These are phyloP conservation scores for Chaetoscypha palmicola DNA, from an alignment of 2,329 filamentous ascomycete species.

Conservation along the genomic window DNA sequence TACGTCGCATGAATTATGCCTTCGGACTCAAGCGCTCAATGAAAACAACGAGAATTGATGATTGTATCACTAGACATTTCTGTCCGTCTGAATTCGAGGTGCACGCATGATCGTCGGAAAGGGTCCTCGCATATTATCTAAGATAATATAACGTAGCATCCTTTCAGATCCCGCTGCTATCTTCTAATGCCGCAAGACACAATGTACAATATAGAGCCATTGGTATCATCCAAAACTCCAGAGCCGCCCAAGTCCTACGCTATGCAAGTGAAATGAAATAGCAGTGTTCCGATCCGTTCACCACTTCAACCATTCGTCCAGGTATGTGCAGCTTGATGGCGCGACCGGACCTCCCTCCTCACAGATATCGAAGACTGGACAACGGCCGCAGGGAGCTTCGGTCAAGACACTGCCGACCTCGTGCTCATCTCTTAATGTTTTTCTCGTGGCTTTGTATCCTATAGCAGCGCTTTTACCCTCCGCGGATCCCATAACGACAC, in stretches of 20 bases:
- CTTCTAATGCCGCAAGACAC: too few relatives aligned
- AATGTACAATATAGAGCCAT: too few relatives aligned
- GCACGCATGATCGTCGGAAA: too few relatives aligned
- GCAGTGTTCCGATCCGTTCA: constrained; percentile 2
- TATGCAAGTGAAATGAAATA: constrained; percentile 26
- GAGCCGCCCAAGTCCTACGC: constrained; percentile 20
- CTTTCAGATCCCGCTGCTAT: too few relatives aligned
- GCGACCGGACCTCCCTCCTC: constrained; percentile 86
- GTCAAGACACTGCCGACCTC: constrained; percentile 49
- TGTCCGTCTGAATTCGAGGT: too few relatives aligned
- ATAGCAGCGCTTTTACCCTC: constrained; percentile 24
- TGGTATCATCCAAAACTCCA: constrained; percentile 22
- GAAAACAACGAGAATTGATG: too few relatives aligned
- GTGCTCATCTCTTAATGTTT: constrained; percentile 32
- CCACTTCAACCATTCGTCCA: constrained; percentile 68
- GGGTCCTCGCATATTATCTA: too few relatives aligned
- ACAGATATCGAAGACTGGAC: constrained; percentile 89
- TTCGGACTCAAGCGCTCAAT: too few relatives aligned
- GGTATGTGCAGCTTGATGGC: constrained; percentile 86
- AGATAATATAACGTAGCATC: too few relatives aligned
- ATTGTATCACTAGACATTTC: too few relatives aligned
- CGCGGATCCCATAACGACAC: constrained; percentile 32
- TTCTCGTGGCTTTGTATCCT: constrained; percentile 31
- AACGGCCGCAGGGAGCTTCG: constrained; percentile 83
- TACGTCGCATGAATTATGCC: too few relatives aligned